These are phyloP conservation scores for Cyclotella baltica DNA, from an alignment of 108 stramenopile genomes.

Conservation along the genomic window DNA sequence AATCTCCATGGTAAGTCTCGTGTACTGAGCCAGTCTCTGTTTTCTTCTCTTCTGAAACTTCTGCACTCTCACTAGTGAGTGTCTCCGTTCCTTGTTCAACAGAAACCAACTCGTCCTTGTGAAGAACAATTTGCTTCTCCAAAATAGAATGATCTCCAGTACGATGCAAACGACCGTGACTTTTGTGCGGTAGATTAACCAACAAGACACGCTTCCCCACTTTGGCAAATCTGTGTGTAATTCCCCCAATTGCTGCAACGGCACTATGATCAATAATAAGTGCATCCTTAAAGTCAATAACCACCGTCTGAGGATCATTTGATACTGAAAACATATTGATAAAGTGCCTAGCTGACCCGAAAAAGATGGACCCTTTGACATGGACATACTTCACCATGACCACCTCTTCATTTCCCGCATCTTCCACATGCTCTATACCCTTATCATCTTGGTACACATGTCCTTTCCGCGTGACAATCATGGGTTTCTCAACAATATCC, in stretches of 20 bases:
- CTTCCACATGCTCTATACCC: background rate
- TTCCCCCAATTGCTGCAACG: constrained; percentile 59
- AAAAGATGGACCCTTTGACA: constrained; percentile 57
- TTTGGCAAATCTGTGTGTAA: constrained; percentile 52
- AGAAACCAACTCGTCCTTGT: constrained; percentile 22
- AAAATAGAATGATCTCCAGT: constrained; percentile 44
- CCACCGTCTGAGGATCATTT: constrained; percentile 41
- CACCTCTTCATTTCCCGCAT: background rate
- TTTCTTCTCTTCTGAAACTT: background rate
- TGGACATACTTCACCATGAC: constrained; percentile 58
- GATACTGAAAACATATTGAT: constrained; percentile 54
- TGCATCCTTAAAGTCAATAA: constrained; percentile 60
- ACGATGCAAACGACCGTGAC: constrained; percentile 51
- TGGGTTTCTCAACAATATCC: constrained; percentile 47
- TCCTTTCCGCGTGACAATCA: constrained; percentile 43
- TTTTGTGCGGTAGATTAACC: constrained; percentile 36
- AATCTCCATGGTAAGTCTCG: background rate
- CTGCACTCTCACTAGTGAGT: background rate
- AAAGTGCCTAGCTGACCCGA: constrained; percentile 54
- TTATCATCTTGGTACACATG: background rate
- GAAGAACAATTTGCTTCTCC: constrained; percentile 28
- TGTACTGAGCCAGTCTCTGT: background rate
- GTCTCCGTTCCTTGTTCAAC: background rate
- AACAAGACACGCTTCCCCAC: constrained; percentile 52
- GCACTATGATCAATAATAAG: constrained; percentile 64